Evolutionary conservation across 768 basidiomycete genomes (phyloP).

Genomic region (Rossbeevera mucosa): DNA sequence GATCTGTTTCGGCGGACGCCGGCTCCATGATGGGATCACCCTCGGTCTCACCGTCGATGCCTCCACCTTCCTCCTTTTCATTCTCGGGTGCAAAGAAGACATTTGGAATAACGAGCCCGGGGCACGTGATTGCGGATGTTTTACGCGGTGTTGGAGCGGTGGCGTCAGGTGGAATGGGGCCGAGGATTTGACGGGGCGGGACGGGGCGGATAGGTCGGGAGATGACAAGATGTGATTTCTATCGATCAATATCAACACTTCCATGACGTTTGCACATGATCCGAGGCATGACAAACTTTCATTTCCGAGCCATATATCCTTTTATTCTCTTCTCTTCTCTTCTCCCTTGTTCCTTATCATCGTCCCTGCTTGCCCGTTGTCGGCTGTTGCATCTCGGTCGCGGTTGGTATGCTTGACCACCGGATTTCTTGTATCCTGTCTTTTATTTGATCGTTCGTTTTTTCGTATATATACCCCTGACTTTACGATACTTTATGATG

Average conservation of each 20-base stretch:
- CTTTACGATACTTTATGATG: not conserved
- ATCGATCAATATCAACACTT: not conserved
- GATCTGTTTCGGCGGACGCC: conserved; percentile 2
- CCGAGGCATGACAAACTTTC: not conserved
- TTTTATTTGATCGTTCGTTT: too few relatives aligned
- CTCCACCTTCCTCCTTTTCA: conserved; percentile 1
- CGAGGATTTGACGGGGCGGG: not conserved
- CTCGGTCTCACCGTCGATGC: not conserved
- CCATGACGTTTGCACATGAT: not conserved
- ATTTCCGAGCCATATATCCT: not conserved
- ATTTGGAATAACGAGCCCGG: conserved; percentile 12
- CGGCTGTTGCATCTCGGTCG: not conserved
- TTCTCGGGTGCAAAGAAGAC: conserved; percentile 12
- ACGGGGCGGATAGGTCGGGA: not conserved
- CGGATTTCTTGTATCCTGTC: not conserved
- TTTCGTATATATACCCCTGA: not conserved
- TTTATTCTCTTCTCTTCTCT: not conserved
- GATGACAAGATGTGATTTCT: not conserved
- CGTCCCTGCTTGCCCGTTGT: not conserved
- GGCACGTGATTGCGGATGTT: conserved; percentile 33
- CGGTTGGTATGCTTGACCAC: not conserved
- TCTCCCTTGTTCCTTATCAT: not conserved
- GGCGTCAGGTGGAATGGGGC: not conserved
- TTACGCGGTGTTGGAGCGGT: conserved; percentile 43
- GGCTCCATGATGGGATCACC: not conserved